Base-by-base conservation (phyloP, 768 basidiomycete species). In the Astraeus odoratus region DNA sequence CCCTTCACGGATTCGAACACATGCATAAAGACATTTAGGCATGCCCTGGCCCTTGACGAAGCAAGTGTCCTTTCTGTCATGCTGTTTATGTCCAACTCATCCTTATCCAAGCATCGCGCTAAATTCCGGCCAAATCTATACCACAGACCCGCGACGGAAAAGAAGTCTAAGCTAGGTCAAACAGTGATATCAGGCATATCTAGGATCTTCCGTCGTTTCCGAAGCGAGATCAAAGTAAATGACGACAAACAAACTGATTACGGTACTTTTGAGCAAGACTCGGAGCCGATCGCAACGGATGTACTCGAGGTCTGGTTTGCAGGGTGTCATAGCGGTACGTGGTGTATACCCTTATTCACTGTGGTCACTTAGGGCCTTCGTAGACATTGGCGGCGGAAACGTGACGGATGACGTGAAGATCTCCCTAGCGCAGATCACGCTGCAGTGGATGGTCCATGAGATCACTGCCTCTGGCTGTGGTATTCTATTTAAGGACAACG, bases 401-500 rank as follows among this genome's bases (percentile, higher is more conserved):
- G 75, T 76, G 3, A 36, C 55, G 3, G 74, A 86, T 50, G 60
- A 59, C 5, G 65, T 48, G 8, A 25, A 66, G 1, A 39, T 54
- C 7, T 68, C 68, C 7, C 71, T 90, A 5, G 65, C 77, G 1
- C 73, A 84, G 53, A 78, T 86, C 51, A 65, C 78, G 15, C 66
- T 91, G 23, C 75, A 77, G 22, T 91, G 87, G 87, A 88, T 91
- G 86, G 69, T 89, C 27, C 77, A 78, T 42, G 75, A 90, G 51
- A 68, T 79, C 46, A 68, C 78, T 19, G 53, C 59, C 9, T 69
- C 83, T 12, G 60, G 69, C n/a, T 79, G 81, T 52, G 80, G 77
- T 5, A 71, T 88, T 26, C 52, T 66, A 24, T 86, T 86, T 54
- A 76, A 81, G 44, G 44, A 55, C 4, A 65, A 54, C 2, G 76